Evolutionary conservation across 2,329 filamentous ascomycete genomes (phyloP).

Genomic region (Xylaria sp.): DNA sequence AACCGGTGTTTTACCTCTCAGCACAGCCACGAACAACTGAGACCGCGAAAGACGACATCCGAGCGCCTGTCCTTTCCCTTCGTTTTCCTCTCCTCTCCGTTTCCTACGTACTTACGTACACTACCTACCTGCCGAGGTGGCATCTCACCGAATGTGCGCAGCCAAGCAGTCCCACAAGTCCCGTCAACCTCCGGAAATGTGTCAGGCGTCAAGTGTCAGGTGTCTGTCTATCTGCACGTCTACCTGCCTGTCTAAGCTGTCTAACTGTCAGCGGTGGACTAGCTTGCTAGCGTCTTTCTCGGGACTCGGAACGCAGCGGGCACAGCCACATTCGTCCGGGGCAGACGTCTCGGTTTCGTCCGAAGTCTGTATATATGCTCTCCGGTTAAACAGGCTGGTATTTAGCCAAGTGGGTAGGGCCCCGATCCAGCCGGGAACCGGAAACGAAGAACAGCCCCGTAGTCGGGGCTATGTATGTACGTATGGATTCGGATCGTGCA

Average conservation of each 20-base stretch:
- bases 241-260: neutral
- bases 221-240: neutral
- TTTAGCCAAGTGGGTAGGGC: too few relatives aligned
- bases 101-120: neutral
- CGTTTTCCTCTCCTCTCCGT: too few relatives aligned
- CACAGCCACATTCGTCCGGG: slow-evolving; percentile 19
- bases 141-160: neutral
- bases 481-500: neutral
- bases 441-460: neutral
- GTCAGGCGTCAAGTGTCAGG: slow-evolving; percentile 25
- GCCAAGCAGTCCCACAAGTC: neutral
- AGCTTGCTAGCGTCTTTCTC: neutral
- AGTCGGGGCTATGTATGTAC: neutral
- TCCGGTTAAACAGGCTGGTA: too few relatives aligned
- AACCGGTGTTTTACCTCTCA: slow-evolving; percentile 1
- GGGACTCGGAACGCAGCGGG: slow-evolving; percentile 9
- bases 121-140: neutral
- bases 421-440: too few relatives aligned
- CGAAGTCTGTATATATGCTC: neutral
- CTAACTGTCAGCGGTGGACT: neutral
- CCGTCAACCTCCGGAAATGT: neutral
- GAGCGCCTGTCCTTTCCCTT: neutral
- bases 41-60: slow-evolving; percentile 8
- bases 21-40: slow-evolving; percentile 6
- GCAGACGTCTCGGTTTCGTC: slow-evolving; percentile 21